These are phyloP conservation scores for Plasmodium gallinaceum DNA, from an alignment of 169 alveolate species.

Conservation along the genomic window DNA sequence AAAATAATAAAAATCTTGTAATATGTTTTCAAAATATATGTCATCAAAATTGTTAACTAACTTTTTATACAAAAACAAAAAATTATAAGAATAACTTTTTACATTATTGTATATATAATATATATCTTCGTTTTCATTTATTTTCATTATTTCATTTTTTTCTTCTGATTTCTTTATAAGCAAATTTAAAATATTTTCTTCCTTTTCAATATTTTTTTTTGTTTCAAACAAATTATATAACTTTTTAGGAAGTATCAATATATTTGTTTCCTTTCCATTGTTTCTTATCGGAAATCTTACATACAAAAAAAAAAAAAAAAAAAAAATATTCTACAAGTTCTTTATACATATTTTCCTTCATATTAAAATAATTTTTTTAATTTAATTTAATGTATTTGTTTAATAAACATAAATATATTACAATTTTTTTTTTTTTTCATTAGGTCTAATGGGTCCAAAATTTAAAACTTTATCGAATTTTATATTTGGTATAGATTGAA, in stretches of 20 bases:
- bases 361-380: neutral
- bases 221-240: conserved; percentile 34
- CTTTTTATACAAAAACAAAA: conserved; percentile 49
- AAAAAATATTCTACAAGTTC: neutral
- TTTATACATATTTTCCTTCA: too few species aligned
- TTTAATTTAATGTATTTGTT: neutral
- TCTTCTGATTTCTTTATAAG: conserved; percentile 27
- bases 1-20: conserved; percentile 59
- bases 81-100: conserved; percentile 56
- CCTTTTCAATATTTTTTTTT: conserved; percentile 43
- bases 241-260: conserved; percentile 48
- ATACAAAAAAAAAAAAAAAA: neutral
- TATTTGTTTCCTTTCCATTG: conserved; percentile 41
- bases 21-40: conserved; percentile 58
- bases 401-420: conserved; percentile 11
- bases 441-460: conserved; percentile 64
- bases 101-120: conserved; percentile 49
- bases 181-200: conserved; percentile 68
- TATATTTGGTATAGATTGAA: conserved; percentile 38
- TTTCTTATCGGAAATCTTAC: conserved; percentile 40
- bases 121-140: conserved; percentile 46
- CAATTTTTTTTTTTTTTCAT: conserved; percentile 62
- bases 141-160: conserved; percentile 18
- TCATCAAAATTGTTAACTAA: conserved; percentile 32
- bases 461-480: conserved; percentile 35